Conservation (phyloP, 768 basidiomycete genomes). For the Pisolithus marmoratus region DNA sequence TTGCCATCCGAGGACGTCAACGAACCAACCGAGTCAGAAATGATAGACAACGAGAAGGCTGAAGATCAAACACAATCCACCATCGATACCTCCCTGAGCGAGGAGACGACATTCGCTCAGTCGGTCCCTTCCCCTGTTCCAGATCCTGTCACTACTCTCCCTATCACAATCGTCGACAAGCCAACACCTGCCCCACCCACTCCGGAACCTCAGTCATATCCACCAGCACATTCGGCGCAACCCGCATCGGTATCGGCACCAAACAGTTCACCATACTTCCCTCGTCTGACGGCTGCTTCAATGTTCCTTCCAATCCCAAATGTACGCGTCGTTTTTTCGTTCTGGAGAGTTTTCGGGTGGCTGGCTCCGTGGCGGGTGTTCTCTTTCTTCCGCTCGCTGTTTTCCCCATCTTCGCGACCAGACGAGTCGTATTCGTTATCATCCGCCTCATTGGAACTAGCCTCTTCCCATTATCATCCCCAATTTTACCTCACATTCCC, state of each 20-base stretch:
- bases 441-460: not conserved
- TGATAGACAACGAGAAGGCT: slow-evolving; percentile 50
- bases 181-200: slow-evolving; percentile 42
- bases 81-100: slow-evolving; percentile 17
- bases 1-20: slow-evolving; percentile 24
- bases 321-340: slow-evolving; percentile 52
- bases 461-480: not conserved
- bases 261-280: slow-evolving; percentile 44
- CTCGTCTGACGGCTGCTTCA: slow-evolving; percentile 62
- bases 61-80: slow-evolving; percentile 16
- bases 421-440: slow-evolving; percentile 1
- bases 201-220: slow-evolving; percentile 16
- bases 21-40: slow-evolving; percentile 38
- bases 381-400: slow-evolving; percentile 35
- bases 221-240: slow-evolving; percentile 8
- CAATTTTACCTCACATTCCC: slow-evolving; percentile 1
- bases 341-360: slow-evolving; percentile 56
- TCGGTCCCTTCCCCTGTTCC: slow-evolving; percentile 14
- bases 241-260: slow-evolving; percentile 42
- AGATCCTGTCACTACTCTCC: slow-evolving; percentile 19
- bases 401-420: slow-evolving; percentile 19
- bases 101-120: slow-evolving; percentile 39
- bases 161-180: slow-evolving; percentile 44
- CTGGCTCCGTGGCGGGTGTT: slow-evolving; percentile 29
- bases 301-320: slow-evolving; percentile 90